Conservation (phyloP, 2,329 filamentous ascomycete species). For the Neofusicoccum parvum region DNA sequence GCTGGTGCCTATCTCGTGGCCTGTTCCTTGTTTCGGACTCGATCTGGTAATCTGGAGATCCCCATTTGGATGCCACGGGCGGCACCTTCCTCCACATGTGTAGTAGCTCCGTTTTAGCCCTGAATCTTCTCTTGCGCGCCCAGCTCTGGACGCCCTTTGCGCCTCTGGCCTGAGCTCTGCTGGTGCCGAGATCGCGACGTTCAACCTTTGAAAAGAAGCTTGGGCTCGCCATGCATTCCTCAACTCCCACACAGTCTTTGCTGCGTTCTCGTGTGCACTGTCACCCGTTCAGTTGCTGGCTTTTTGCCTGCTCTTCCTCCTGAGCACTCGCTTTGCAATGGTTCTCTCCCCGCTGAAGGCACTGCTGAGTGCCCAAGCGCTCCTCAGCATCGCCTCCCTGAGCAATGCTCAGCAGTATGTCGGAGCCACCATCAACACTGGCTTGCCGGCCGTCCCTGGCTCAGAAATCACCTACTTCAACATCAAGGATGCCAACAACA, state of each 20-base stretch:
- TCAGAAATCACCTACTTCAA: conserved; percentile 21
- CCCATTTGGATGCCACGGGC: no score
- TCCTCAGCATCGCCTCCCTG: not conserved
- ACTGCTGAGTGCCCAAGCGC: not conserved
- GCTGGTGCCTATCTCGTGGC: no score
- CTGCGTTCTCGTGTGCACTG: not conserved
- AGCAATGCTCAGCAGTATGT: conserved; percentile 20
- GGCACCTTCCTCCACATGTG: no score
- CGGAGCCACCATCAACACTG: conserved; percentile 7
- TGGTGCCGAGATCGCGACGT: no score
- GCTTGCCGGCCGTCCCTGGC: conserved; percentile 17
- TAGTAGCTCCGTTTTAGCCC: no score
- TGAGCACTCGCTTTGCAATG: not conserved
- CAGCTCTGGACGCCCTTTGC: no score
- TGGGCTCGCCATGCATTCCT: not conserved
- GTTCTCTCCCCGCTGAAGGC: not conserved
- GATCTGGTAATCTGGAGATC: no score
- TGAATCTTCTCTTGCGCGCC: no score
- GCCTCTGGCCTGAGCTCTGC: no score
- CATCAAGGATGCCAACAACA: conserved; percentile 14
- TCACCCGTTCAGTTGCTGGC: not conserved
- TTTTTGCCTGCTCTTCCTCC: not conserved
- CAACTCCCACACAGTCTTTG: no score
- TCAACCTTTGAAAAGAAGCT: not conserved
- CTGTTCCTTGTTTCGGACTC: no score